These are phyloP conservation scores for Talaromyces liani DNA, from an alignment of 495 filamentous ascomycete species.

Conservation along the genomic window DNA sequence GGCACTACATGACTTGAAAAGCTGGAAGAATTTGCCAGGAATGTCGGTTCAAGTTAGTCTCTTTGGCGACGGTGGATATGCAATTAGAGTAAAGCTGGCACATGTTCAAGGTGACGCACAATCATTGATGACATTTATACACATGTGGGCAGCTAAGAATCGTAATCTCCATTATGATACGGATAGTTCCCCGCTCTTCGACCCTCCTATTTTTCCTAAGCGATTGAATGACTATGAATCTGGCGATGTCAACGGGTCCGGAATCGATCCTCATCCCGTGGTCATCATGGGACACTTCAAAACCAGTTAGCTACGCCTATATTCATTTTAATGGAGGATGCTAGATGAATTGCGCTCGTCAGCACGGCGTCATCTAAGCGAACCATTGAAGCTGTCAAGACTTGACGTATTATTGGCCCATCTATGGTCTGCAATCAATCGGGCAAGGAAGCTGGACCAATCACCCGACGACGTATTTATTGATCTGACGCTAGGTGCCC, in stretches of 20 bases:
- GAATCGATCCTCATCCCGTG: neutral
- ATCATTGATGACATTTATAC: conserved; percentile 8
- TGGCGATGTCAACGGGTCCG: neutral
- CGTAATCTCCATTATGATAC: neutral
- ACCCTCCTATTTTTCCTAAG: neutral
- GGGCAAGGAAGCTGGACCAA: neutral
- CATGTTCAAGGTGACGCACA: conserved; percentile 8
- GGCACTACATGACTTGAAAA: conserved; percentile 3
- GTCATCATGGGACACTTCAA: neutral
- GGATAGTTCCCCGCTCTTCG: neutral
- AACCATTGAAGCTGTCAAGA: neutral
- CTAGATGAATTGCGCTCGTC: neutral
- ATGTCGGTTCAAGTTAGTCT: conserved; percentile 9
- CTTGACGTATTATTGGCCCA: neutral
- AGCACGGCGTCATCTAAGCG: neutral
- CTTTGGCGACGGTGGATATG: conserved; percentile 10
- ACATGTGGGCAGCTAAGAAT: conserved; percentile 1
- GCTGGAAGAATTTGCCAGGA: conserved; percentile 1
- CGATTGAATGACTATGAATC: neutral
- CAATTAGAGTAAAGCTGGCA: conserved; percentile 1
- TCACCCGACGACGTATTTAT: neutral
- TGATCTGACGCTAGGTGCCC: neutral
- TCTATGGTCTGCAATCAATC: neutral
- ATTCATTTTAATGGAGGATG: neutral
- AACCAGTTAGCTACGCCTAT: neutral